Base-by-base conservation (phyloP, 352 stramenopile genomes). In the Phytopythium montanum region DNA sequence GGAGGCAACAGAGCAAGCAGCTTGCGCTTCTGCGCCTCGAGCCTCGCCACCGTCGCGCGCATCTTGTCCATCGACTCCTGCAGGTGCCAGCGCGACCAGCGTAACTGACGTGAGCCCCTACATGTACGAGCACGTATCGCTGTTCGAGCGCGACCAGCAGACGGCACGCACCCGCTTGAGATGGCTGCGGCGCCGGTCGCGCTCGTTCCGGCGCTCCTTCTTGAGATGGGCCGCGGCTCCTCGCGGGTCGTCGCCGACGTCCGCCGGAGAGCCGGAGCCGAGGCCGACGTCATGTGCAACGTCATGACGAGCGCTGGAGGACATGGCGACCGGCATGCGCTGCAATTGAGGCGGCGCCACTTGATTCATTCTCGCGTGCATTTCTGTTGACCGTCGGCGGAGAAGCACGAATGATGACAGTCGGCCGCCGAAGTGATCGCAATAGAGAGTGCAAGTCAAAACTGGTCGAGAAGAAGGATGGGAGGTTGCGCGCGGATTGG, bases 41-140 rank as follows among this genome's bases (percentile, higher is more conserved):
- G 72, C 46, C 72, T 60, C 54, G 70, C 65, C 21, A 86, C 68
- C 31, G 76, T 42, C 34, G 61, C 53, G 14, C 68, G 69, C 79
- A 88, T 88, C 29, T 72, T 49, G 52, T 74, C 61, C 61, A 88
- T 81, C n/a, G 74, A 75, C 52, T 75, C 65, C 74, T 87, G 25
- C 10, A 19, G 10, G 5, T 21, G 52, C 1, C 13, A 28, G 26
- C 19, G n/a, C n/a, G n/a, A n/a, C n/a, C n/a, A n/a, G n/a, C n/a
- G n/a, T n/a, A n/a, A n/a, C n/a, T n/a, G n/a, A n/a, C n/a, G n/a
- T n/a, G n/a, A n/a, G 9, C 31, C 5, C 6, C 31, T 9, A 2
- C 31, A 36, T 4, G 6, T 10, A 1, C 31, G 31, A 3, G 31
- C 7, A 36, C 31, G 5, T 10, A 6, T 36, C 31, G 31, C 31